phyloP scores from a whole-genome alignment of 306 rosid genomes.

The Casuarina cunninghamiana region DNA sequence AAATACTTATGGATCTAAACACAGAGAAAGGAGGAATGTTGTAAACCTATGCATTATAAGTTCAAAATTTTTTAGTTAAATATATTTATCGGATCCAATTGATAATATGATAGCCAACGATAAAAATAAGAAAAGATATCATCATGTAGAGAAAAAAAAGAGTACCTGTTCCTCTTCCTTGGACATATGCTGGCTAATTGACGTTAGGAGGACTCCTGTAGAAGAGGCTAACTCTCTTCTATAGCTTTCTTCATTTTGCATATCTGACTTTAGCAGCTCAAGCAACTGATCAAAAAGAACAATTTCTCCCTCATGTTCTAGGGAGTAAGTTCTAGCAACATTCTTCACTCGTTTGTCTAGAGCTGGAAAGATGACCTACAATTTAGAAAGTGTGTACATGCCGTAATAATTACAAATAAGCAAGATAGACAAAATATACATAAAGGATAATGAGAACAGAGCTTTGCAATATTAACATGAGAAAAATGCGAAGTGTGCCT shows the following conservation, averaged over 20 bases:
- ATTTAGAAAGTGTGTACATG: constrained; percentile 5
- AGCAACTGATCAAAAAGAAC: constrained; percentile 33
- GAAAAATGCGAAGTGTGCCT: neutral
- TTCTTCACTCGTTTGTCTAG: constrained; percentile 38
- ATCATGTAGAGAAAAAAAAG: neutral
- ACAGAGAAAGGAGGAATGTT: neutral
- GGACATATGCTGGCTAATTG: constrained; percentile 35
- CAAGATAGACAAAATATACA: neutral
- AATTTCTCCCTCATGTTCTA: constrained; percentile 39
- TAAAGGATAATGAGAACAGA: neutral
- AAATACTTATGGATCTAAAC: neutral
- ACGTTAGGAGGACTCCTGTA: constrained; percentile 34
- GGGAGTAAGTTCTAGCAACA: constrained; percentile 32
- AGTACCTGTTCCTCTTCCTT: constrained; percentile 39
- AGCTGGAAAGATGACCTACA: constrained; percentile 37
- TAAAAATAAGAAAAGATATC: neutral
- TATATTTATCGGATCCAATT: neutral
- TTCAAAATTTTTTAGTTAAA: neutral
- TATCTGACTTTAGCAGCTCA: constrained; percentile 29
- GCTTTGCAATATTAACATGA: neutral
- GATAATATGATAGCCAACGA: neutral
- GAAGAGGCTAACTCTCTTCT: constrained; percentile 35
- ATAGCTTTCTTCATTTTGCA: constrained; percentile 26
- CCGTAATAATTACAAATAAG: neutral
- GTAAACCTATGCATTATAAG: neutral